Evolutionary conservation across 1,139 yeast species (phyloP).

Genomic region (Suhomyces yuchorum): DNA sequence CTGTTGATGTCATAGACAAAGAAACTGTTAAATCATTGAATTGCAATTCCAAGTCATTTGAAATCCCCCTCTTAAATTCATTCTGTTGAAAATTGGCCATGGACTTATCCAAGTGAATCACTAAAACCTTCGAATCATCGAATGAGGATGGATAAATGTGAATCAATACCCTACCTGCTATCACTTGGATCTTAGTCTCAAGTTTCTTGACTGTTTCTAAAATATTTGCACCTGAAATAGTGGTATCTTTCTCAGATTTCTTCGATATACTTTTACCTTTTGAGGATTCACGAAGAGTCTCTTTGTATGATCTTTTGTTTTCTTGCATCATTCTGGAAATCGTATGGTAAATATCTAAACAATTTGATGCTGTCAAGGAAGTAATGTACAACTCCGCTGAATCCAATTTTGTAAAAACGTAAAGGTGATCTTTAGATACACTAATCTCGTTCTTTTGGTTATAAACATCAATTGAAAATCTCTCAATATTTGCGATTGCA

Average conservation of each 20-base stretch:
- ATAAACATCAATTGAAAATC: slow-evolving; percentile 58
- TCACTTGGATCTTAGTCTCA: slow-evolving; percentile 64
- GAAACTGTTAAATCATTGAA: slow-evolving; percentile 67
- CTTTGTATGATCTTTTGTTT: slow-evolving; percentile 69
- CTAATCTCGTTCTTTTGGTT: slow-evolving; percentile 61
- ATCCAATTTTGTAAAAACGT: slow-evolving; percentile 57
- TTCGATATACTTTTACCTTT: slow-evolving; percentile 16
- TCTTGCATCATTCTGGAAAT: slow-evolving; percentile 74
- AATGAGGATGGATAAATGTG: slow-evolving; percentile 80
- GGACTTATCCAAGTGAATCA: slow-evolving; percentile 59
- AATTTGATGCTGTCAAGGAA: slow-evolving; percentile 80
- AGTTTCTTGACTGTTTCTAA: slow-evolving; percentile 44
- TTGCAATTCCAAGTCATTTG: slow-evolving; percentile 52
- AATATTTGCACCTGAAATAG: slow-evolving; percentile 20
- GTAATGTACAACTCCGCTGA: slow-evolving; percentile 68
- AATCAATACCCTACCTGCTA: slow-evolving; percentile 54
- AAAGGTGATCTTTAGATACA: slow-evolving; percentile 59
- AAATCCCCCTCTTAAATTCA: slow-evolving; percentile 48
- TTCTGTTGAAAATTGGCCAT: slow-evolving; percentile 63
- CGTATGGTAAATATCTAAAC: slow-evolving; percentile 75
- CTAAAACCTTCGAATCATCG: slow-evolving; percentile 72
- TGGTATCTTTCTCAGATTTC: slow-evolving; percentile 10
- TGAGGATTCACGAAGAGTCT: slow-evolving; percentile 62
- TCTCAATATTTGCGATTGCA: slow-evolving; percentile 57
- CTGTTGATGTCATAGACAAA: slow-evolving; percentile 53